Base-by-base conservation (phyloP, 2,329 filamentous ascomycete genomes). In the Ophiostoma perfectum region DNA sequence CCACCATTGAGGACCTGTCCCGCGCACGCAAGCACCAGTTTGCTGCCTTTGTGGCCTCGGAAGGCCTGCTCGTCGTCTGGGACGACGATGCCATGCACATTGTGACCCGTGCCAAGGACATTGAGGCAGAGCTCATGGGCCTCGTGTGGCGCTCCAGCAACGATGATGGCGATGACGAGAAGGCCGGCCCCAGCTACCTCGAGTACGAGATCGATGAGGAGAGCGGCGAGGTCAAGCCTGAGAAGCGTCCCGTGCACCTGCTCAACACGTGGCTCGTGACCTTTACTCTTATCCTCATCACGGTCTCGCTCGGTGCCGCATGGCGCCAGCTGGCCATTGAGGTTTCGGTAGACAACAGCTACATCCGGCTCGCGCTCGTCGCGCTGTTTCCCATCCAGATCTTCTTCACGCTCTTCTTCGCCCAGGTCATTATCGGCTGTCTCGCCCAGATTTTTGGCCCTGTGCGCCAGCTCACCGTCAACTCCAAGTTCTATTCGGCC, bases 401-500 rank as follows among this genome's bases (percentile, higher is more conserved):
- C 69, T 92, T 93, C 81, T 92, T 93, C 80, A 91, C 90, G 2
- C 83, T 93, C 73, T 92, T 94, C 81, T 93, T 94, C 75, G 88
- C 83, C 36, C 90, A 93, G 77, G 90, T 92, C 74, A 89, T 93
- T 69, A 81, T 93, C 66, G 90, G 90, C 70, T 92, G 88, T 75
- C 77, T 93, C 74, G 87, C 89, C 2, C 90, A 93, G 76, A 86
- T 90, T 72, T 85, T 93, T 69, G 91, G 91, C 5, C 90, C 91
- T 0, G 86, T 93, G 68, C 84, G 84, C 64, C 90, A 93, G 75
- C 82, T 94, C 76, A 85, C 83, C 44, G 80, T 84, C 74, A 95
- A 95, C 82, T 92, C 90, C 74, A 91, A 90, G 77, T 94, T 89
- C 80, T 95, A 90, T 79, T 94, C 91, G 0, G 91, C 90, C 1